Evolutionary conservation across 2,329 filamentous ascomycete genomes (phyloP).

Genomic region (Fusarium sp.): DNA sequence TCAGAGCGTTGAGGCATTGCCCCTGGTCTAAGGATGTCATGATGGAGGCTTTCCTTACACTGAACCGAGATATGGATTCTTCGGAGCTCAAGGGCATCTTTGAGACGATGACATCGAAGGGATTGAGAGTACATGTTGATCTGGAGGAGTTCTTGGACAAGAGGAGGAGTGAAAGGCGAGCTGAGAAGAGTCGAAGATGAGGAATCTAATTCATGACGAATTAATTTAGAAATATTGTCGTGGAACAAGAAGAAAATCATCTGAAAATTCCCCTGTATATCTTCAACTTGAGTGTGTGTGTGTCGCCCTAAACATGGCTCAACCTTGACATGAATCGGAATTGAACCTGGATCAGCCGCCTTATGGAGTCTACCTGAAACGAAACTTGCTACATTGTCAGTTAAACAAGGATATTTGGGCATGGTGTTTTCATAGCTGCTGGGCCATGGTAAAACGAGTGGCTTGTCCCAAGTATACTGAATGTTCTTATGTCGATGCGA

Average conservation of each 20-base stretch:
- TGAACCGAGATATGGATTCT: conserved; percentile 61
- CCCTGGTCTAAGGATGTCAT: conserved; percentile 66
- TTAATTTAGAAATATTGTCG: neutral
- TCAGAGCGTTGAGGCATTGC: conserved; percentile 63
- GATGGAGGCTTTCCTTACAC: conserved; percentile 66
- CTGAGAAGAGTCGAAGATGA: conserved; percentile 21
- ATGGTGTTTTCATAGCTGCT: no score
- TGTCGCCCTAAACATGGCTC: neutral
- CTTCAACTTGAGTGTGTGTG: no score
- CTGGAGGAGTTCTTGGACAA: conserved; percentile 63
- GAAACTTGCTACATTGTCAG: neutral
- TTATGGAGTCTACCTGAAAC: neutral
- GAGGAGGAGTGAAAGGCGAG: conserved; percentile 48
- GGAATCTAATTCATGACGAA: neutral
- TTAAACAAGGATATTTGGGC: neutral
- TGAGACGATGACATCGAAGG: conserved; percentile 64
- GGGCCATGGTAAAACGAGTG: no score
- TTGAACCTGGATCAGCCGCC: no score
- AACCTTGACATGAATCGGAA: neutral
- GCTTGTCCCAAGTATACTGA: no score
- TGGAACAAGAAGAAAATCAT: neutral
- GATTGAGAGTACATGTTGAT: conserved; percentile 66
- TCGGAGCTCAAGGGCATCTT: conserved; percentile 66
- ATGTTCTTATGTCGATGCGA: no score
- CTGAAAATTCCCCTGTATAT: neutral